Evolutionary conservation across 2,329 filamentous ascomycete species (phyloP), one percentile per base, ranked within the genome.

Genomic region (Diplodia corticola): DNA sequence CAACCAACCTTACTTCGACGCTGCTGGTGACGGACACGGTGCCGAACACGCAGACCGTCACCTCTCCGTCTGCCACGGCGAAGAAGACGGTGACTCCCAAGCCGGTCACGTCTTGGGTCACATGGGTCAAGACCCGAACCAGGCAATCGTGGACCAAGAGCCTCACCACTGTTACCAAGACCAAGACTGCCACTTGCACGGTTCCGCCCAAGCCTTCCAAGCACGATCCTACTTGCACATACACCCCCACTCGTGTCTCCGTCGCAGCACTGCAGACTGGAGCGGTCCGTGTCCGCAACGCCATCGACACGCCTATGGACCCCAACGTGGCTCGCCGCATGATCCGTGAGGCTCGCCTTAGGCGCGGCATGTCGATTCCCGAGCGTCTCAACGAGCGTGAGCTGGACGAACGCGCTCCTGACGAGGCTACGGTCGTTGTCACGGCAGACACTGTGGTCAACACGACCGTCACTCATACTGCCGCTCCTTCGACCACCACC

Each of bases 171-270:
- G 74, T 70, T 1, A 78, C 77, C 1, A 73, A 74, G 54, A 80
- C 79, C 0, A 71, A 73, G 1, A 76, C 75, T 4, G 76, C 77
- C 15, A 74, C 72, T 6, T 81, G 79, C 73, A 79, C 75, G 9
- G 70, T 74, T 20, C 73, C 74, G 2, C 72, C 75, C 5, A 74
- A 69, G 22, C 73, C 71, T 15, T 69, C 71, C 15, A 68, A 69
- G 33, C 71, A 67, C 33, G 78, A 80, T 65, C 78, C 79, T 68
- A 71, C 72, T 17, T 75, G 72, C 65, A 70, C 64, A 10, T 77
- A 78, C 70, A 74, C 71, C 1, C 79, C 78, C 3, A 79, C 75
- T 30, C 69, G 70, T 24, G 73, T 75, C 17, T 71, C 76, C 40
- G 69, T 74, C 26, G 73, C 76, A 51, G 63, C 63, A 5, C 40